Evolutionary conservation across 2,329 filamentous ascomycete genomes (phyloP).

Genomic region (Alternaria ventricosa): DNA sequence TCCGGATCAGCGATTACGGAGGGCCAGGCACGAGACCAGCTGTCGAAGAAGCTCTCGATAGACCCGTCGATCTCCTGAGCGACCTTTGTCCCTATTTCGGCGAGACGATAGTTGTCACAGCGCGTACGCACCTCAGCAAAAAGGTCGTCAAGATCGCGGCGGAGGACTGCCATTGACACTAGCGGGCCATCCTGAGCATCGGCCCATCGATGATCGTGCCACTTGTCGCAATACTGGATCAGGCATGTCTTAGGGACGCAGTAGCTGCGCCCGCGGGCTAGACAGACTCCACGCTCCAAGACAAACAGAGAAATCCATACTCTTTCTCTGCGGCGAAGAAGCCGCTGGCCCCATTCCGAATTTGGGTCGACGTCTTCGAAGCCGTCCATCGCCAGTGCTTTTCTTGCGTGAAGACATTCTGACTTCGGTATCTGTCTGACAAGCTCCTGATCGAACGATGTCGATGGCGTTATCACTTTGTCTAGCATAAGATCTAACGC

Average conservation of each 20-base stretch:
- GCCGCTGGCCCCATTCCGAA: slow-evolving; percentile 66
- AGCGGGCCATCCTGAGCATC: slow-evolving; percentile 74
- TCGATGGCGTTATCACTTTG: slow-evolving; percentile 68
- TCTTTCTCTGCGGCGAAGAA: slow-evolving; percentile 70
- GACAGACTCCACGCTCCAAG: slow-evolving; percentile 73
- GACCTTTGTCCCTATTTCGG: slow-evolving; percentile 60
- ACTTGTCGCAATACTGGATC: slow-evolving; percentile 71
- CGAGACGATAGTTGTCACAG: slow-evolving; percentile 64
- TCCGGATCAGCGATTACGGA: slow-evolving; percentile 29
- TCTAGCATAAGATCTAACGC: slow-evolving; percentile 73
- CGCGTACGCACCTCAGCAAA: slow-evolving; percentile 64
- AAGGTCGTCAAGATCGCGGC: slow-evolving; percentile 68
- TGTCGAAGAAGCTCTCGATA: slow-evolving; percentile 70
- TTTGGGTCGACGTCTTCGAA: slow-evolving; percentile 67
- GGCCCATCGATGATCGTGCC: slow-evolving; percentile 69
- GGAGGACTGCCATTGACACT: slow-evolving; percentile 72
- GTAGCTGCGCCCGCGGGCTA: slow-evolving; percentile 72
- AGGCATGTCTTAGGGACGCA: slow-evolving; percentile 71
- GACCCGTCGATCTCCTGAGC: slow-evolving; percentile 53
- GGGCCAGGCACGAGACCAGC: slow-evolving; percentile 69
- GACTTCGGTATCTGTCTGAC: slow-evolving; percentile 63
- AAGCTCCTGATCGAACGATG: slow-evolving; percentile 55
- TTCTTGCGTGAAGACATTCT: slow-evolving; percentile 71
- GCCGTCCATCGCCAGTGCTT: slow-evolving; percentile 71
- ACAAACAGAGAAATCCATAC: slow-evolving; percentile 77